phyloP scores from a whole-genome alignment of 148 eudicot species.

The Rhododendron simsii region DNA sequence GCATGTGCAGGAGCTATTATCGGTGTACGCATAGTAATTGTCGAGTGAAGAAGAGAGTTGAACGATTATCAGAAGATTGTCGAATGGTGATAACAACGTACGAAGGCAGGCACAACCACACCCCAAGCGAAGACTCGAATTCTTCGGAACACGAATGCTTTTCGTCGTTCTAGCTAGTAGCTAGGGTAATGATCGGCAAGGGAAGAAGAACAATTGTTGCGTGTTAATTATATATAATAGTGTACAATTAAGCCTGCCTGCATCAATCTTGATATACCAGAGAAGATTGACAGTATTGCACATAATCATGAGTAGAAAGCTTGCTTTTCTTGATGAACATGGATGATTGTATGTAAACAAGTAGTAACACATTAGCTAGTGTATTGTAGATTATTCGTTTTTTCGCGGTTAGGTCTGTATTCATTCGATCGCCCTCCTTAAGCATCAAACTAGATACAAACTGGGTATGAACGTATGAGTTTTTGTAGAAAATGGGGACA shows the following conservation, averaged over 20 bases:
- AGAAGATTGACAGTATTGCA: neutral
- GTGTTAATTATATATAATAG: neutral
- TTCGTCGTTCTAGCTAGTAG: constrained; percentile 41
- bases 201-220: neutral
- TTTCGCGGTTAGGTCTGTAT: neutral
- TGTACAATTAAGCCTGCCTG: neutral
- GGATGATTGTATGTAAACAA: neutral
- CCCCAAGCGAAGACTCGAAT: constrained; percentile 63
- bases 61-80: constrained; percentile 71
- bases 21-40: constrained; percentile 75
- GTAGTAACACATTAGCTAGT: neutral
- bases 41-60: constrained; percentile 82
- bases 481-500: no score
- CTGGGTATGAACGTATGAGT: no score
- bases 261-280: neutral
- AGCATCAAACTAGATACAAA: no score
- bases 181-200: neutral
- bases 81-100: constrained; percentile 82
- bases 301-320: neutral
- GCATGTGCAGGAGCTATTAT: constrained; percentile 62
- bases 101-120: constrained; percentile 79
- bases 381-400: neutral
- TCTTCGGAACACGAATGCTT: constrained; percentile 61
- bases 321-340: neutral
- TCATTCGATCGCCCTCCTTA: neutral